Percentiles rank a stretch among this genome's conserved stretches.
These are phyloP conservation scores for Lodderomyces margitis DNA, from an alignment of 1,139 yeast genomes.

Conservation along the genomic window DNA sequence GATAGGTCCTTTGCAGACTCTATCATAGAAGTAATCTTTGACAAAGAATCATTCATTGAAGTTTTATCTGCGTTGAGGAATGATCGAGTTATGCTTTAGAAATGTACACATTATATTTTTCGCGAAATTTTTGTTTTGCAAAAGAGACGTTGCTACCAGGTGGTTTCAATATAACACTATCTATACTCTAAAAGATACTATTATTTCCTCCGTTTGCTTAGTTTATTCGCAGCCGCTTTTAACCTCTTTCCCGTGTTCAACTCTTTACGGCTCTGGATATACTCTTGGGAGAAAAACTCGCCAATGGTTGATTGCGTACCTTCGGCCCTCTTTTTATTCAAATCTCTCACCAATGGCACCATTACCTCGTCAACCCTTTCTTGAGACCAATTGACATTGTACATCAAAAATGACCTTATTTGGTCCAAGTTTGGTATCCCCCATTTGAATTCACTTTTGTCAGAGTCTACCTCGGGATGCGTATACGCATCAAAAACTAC, in stretches of 20 bases:
- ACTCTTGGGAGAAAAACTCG: slow-evolving; percentile 58
- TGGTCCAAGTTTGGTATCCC: slow-evolving; percentile 85
- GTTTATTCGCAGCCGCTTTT: slow-evolving; percentile 53
- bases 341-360: slow-evolving; percentile 81
- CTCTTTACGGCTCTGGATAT: slow-evolving; percentile 43
- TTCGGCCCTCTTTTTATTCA: slow-evolving; percentile 58
- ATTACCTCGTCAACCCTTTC: slow-evolving; percentile 77
- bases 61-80: background rate
- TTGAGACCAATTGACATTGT: slow-evolving; percentile 79
- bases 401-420: slow-evolving; percentile 66
- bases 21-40: slow-evolving; percentile 47
- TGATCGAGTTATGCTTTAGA: background rate
- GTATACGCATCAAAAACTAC: slow-evolving; percentile 71
- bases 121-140: background rate
- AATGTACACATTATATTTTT: background rate
- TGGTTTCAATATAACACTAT: no score
- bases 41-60: slow-evolving; percentile 41
- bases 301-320: slow-evolving; percentile 57
- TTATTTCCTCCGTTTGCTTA: slow-evolving; percentile 27
- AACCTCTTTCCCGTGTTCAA: slow-evolving; percentile 57
- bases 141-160: background rate
- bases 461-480: slow-evolving; percentile 81
- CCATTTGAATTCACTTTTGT: slow-evolving; percentile 79
- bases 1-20: slow-evolving; percentile 83
- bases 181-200: slow-evolving; percentile 2